Evolutionary conservation across 768 basidiomycete species (phyloP), one percentile per base, ranked within the genome.

Genomic region (Rhodotorula babjevae): DNA sequence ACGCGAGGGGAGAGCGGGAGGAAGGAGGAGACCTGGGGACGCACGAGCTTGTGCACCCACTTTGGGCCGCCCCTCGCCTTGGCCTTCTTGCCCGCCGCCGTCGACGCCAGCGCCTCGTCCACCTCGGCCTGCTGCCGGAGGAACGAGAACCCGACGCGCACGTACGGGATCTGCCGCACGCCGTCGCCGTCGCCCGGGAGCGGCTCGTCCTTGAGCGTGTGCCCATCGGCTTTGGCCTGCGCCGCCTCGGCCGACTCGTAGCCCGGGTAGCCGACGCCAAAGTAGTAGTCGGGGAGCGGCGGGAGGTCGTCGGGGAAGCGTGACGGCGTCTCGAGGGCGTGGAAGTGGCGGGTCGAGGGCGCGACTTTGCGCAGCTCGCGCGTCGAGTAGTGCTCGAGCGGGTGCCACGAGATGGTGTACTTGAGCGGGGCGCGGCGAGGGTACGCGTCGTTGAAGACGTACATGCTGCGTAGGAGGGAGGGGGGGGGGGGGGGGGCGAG

Each of bases 361-460:
- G 33, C 10, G 33, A 65, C 53, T 23, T 0, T 0, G 19, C 12
- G 1, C 19, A 64, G 67, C 12, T 19, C 21, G 1, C 52, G 7
- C 14, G 52, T 4, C 25, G 23, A 33, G 56, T 16, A 67, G 56
- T 59, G 55, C 36, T 8, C 21, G 53, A 66, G 72, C 25, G 56
- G 68, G 49, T 65, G 64, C 14, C 44, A 0, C 25, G 72, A 56
- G 21, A 59, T 27, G 25, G 11, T 2, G 4, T 6, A 19, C 8
- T 19, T 19, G 46, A 19, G 16, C 21, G 53, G 52, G 0, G 58
- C 27, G 14, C 4, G 3, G 15, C 50, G 63, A 0, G 72, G 72
- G 58, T 73, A 73, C 29, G 33, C 49, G 63, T 73, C 72, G 59
- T 68, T 63, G 63, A 68, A 73, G 44, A 53, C 31, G 67, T 65